Conservation (phyloP, 768 basidiomycete genomes). For the Hemileccinum rubropunctum region DNA sequence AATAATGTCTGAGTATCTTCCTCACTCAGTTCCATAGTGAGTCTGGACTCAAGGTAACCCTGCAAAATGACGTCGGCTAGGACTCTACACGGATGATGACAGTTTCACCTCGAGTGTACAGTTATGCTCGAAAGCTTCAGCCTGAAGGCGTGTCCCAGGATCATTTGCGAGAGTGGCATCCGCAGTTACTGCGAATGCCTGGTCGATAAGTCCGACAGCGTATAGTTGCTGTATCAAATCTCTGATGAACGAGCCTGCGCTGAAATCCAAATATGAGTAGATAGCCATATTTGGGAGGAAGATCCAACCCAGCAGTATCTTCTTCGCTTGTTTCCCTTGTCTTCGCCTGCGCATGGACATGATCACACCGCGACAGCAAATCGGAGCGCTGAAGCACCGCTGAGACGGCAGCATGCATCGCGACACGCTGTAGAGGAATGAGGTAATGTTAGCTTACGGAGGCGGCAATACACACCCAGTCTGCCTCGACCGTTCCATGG, state of each 20-base stretch:
- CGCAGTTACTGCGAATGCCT: constrained; percentile 46
- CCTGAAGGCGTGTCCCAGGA: constrained; percentile 44
- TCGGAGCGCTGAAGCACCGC: constrained; percentile 50
- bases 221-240: constrained; percentile 50
- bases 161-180: constrained; percentile 53
- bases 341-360: constrained; percentile 36
- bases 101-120: constrained; percentile 53
- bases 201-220: constrained; percentile 52
- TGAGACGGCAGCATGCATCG: constrained; percentile 50
- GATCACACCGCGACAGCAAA: constrained; percentile 54
- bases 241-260: constrained; percentile 24
- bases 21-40: constrained; percentile 47
- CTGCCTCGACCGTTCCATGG: constrained; percentile 45
- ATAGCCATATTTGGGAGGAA: not conserved
- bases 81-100: not conserved
- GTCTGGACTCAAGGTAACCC: constrained; percentile 53
- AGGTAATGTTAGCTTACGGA: not conserved
- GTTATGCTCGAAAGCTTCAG: constrained; percentile 62
- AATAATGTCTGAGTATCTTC: constrained; percentile 37
- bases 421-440: constrained; percentile 32
- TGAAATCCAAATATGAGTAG: constrained; percentile 15
- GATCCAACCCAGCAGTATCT: constrained; percentile 18
- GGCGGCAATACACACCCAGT: constrained; percentile 49
- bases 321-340: constrained; percentile 19
- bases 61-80: constrained; percentile 12